These are phyloP conservation scores for Lachnellula willkommii DNA, from an alignment of 2,329 filamentous ascomycete species.

Conservation along the genomic window DNA sequence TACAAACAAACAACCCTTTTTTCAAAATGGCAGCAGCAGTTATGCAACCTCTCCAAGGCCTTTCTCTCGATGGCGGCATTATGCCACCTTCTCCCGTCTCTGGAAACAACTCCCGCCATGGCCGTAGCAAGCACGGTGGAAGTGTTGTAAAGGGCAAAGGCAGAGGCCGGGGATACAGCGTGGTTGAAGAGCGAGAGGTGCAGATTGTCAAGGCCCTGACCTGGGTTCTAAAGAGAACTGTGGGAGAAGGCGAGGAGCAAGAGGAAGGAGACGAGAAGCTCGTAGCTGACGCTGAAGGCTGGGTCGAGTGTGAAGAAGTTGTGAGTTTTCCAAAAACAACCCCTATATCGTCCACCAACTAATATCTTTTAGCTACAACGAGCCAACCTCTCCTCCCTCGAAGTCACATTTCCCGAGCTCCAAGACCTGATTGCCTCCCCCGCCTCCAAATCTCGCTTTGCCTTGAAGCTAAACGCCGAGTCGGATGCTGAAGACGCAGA, in stretches of 20 bases:
- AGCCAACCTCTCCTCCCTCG: slow-evolving; percentile 33
- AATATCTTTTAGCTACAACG: slow-evolving; percentile 31
- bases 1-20: neutral
- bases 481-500: slow-evolving; percentile 29
- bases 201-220: slow-evolving; percentile 38
- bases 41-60: slow-evolving; percentile 23
- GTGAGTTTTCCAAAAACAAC: slow-evolving; percentile 29
- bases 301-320: slow-evolving; percentile 37
- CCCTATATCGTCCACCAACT: neutral
- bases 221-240: slow-evolving; percentile 38
- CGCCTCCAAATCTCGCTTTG: slow-evolving; percentile 36
- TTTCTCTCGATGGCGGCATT: slow-evolving; percentile 27
- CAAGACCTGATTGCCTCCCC: slow-evolving; percentile 32
- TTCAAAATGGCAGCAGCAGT: slow-evolving; percentile 29
- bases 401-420: slow-evolving; percentile 35
- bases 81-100: slow-evolving; percentile 32
- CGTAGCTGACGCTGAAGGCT: slow-evolving; percentile 37
- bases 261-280: slow-evolving; percentile 36
- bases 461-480: slow-evolving; percentile 31
- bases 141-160: slow-evolving; percentile 32
- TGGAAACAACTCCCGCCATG: slow-evolving; percentile 28
- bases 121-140: slow-evolving; percentile 28
- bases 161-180: slow-evolving; percentile 36
- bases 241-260: slow-evolving; percentile 33
- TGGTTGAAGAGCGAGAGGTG: slow-evolving; percentile 38